Percentiles rank a stretch among this genome's conserved stretches.
These are phyloP conservation scores for Stachybotrys elegans DNA, from an alignment of 2,329 filamentous ascomycete species.

Conservation along the genomic window DNA sequence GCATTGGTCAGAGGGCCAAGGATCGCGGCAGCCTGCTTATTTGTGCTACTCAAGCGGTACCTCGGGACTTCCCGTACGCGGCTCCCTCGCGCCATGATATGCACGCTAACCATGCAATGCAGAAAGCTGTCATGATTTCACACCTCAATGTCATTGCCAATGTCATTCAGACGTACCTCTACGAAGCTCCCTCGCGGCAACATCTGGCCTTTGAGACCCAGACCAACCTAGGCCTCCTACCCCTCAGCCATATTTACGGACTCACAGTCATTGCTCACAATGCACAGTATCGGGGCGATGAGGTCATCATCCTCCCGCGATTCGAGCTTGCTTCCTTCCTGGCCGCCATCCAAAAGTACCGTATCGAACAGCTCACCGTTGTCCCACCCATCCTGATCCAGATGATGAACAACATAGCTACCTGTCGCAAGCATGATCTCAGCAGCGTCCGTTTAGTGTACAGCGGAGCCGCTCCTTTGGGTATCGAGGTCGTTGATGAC, in stretches of 20 bases:
- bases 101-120: background rate
- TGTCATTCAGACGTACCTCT: slow-evolving; percentile 55
- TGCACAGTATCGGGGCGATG: slow-evolving; percentile 66
- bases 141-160: slow-evolving; percentile 77
- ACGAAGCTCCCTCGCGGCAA: slow-evolving; percentile 31
- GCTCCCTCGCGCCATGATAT: background rate
- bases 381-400: slow-evolving; percentile 77
- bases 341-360: slow-evolving; percentile 60
- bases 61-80: slow-evolving; percentile 65
- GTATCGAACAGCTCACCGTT: slow-evolving; percentile 62
- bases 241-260: slow-evolving; percentile 78
- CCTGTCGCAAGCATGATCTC: slow-evolving; percentile 62
- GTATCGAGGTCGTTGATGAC: slow-evolving; percentile 61
- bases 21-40: slow-evolving; percentile 64
- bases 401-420: slow-evolving; percentile 58
- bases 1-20: slow-evolving; percentile 60
- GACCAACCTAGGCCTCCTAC: slow-evolving; percentile 62
- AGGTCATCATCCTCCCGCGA: slow-evolving; percentile 65
- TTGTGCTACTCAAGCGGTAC: slow-evolving; percentile 79
- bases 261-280: slow-evolving; percentile 66
- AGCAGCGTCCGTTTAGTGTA: slow-evolving; percentile 61
- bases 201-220: slow-evolving; percentile 32
- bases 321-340: slow-evolving; percentile 69
- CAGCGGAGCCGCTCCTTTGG: slow-evolving; percentile 71
- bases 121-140: slow-evolving; percentile 83